These are phyloP conservation scores for Yarrowia keelungensis DNA, from an alignment of 805 yeast species.

Conservation along the genomic window DNA sequence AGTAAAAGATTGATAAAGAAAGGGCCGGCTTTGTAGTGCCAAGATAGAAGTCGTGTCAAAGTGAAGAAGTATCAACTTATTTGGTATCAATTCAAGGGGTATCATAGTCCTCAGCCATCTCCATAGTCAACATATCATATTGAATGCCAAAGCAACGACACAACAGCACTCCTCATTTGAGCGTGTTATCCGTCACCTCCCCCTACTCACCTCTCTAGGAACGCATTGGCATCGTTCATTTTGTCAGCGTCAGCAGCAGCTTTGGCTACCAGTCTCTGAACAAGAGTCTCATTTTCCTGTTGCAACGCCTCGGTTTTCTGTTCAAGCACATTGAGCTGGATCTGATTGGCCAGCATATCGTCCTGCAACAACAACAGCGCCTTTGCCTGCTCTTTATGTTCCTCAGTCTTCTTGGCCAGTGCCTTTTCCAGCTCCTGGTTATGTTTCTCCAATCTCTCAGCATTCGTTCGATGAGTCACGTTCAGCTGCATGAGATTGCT, in stretches of 20 bases:
- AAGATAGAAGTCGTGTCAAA: too few species aligned
- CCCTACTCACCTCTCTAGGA: conserved; percentile 43
- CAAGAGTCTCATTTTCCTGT: conserved; percentile 59
- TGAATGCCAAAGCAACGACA: too few species aligned
- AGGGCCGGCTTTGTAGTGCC: too few species aligned
- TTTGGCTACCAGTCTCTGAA: conserved; percentile 65
- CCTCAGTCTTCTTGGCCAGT: conserved; percentile 19
- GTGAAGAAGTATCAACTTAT: too few species aligned
- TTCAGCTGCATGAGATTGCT: conserved; percentile 27
- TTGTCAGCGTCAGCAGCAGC: conserved; percentile 66
- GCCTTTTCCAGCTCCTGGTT: conserved; percentile 26
- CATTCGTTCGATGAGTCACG: conserved; percentile 25
- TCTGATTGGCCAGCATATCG: conserved; percentile 65
- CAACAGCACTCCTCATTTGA: too few species aligned
- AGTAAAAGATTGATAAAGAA: too few species aligned
- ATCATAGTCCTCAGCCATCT: too few species aligned
- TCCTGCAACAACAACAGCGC: conserved; percentile 69
- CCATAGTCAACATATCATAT: too few species aligned
- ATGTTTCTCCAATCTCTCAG: conserved; percentile 26
- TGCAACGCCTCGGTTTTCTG: conserved; percentile 51
- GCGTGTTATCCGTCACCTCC: not conserved
- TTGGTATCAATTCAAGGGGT: too few species aligned
- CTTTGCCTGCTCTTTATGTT: conserved; percentile 45
- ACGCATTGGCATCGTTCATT: conserved; percentile 59
- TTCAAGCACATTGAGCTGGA: conserved; percentile 61